These are phyloP conservation scores for Pholiota microspora DNA, from an alignment of 768 basidiomycete species.

Conservation along the genomic window DNA sequence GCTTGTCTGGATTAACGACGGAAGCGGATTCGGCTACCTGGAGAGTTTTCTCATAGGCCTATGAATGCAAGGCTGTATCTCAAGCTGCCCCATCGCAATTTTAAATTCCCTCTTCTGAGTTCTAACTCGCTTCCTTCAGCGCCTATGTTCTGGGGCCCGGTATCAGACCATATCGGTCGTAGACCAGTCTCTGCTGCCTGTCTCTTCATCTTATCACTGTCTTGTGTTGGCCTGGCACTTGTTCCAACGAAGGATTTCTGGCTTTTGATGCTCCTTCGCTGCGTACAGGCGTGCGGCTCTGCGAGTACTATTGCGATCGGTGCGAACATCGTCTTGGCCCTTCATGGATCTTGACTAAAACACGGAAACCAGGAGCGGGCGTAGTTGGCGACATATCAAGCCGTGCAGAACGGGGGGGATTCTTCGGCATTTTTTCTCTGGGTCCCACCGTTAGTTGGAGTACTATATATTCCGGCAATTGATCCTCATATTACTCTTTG, in stretches of 20 bases:
- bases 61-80: no score
- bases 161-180: constrained; percentile 66
- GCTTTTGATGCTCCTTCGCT: constrained; percentile 75
- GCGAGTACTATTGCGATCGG: constrained; percentile 81
- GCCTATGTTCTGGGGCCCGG: constrained; percentile 68
- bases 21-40: no score
- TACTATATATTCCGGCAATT: constrained; percentile 6
- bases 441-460: constrained; percentile 54
- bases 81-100: no score
- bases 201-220: constrained; percentile 56
- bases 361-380: constrained; percentile 64
- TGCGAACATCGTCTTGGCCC: constrained; percentile 20
- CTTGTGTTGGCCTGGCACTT: constrained; percentile 62
- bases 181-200: constrained; percentile 64
- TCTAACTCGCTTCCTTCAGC: constrained; percentile 31
- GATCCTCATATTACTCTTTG: not conserved
- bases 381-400: constrained; percentile 77
- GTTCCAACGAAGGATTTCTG: constrained; percentile 62
- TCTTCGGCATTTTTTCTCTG: constrained; percentile 62
- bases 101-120: no score
- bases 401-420: constrained; percentile 71
- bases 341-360: no score
- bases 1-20: no score
- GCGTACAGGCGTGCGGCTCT: constrained; percentile 75
- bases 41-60: no score